phyloP scores from a whole-genome alignment of 768 basidiomycete genomes.

The Clathrus columnatus region DNA sequence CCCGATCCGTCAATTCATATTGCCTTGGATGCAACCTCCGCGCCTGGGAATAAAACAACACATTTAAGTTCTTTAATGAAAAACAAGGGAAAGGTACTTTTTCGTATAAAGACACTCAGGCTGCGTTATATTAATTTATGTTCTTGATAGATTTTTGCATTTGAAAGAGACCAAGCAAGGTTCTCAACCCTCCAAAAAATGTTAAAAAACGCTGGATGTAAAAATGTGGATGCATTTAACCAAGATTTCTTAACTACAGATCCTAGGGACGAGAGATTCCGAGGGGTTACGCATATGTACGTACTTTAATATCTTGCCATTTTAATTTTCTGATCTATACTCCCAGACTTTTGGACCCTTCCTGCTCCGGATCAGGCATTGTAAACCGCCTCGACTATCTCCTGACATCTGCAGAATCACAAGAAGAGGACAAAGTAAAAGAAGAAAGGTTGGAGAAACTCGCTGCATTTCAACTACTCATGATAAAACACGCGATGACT shows the following conservation, averaged over 20 bases:
- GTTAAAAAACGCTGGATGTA: slow-evolving; percentile 77
- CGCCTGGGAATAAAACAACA: slow-evolving; percentile 97
- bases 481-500: slow-evolving; percentile 93
- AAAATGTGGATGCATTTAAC: slow-evolving; percentile 67
- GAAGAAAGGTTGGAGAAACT: slow-evolving; percentile 75
- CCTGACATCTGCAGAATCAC: slow-evolving; percentile 36
- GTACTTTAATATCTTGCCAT: slow-evolving; percentile 19
- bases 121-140: not conserved
- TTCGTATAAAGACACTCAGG: not conserved
- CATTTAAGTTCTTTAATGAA: slow-evolving; percentile 85
- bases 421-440: slow-evolving; percentile 47
- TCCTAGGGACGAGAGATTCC: slow-evolving; percentile 54
- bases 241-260: slow-evolving; percentile 79
- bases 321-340: not conserved
- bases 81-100: slow-evolving; percentile 64
- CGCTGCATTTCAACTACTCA: slow-evolving; percentile 78
- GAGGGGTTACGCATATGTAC: slow-evolving; percentile 78
- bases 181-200: slow-evolving; percentile 79
- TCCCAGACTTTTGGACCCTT: slow-evolving; percentile 81
- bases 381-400: slow-evolving; percentile 84
- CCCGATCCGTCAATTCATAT: slow-evolving; percentile 49
- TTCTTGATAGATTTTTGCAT: slow-evolving; percentile 62
- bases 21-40: slow-evolving; percentile 91
- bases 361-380: slow-evolving; percentile 92
- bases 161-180: slow-evolving; percentile 78